Evolutionary conservation across 805 yeast genomes (phyloP), one percentile per base, ranked within the genome.

Genomic region (Nakazawaea pomicola): DNA sequence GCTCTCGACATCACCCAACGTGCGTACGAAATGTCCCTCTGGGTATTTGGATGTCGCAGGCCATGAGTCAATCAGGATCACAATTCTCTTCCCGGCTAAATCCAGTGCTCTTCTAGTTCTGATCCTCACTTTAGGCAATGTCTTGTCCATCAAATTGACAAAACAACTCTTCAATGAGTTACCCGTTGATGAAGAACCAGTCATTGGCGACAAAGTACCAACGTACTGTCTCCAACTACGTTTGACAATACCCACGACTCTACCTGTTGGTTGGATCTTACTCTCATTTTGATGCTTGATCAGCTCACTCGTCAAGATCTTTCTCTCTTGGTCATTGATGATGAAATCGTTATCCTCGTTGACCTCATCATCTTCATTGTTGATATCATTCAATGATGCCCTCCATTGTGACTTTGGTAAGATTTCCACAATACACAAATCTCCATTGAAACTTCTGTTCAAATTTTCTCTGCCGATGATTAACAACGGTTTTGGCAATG

Each of bases 141-240:
- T 77, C 54, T 78, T 79, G 60, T 93, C 98, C 93, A 93, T 82
- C 45, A 95, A 73, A 36, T 84, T 70, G 17, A 93, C 95, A 53
- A 93, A 82, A 41, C 93, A 91, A 34, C 77, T 76, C 54, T 83
- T 81, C 15, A 85, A 72, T 7, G 95, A 77, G 49, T 83, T 80
- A 12, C 85, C 75, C 14, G 62, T 57, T 36, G 70, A 72, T 39
- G 76, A n/a, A n/a, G n/a, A 78, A 4, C 58, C 60, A 16, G 68
- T 60, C 28, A 80, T 72, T 32, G 88, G 83, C 2, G 91, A 82
- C 47, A 93, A 72, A 60, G 90, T 96, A 11, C 99, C 99, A 29
- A 93, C 99, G 56, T 90, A 93, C 49, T 81, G 80, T 59, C 99
- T 76, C 99, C 99, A 93, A 46, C 91, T 86, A 62, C 99, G 76